Evolutionary conservation across 2,329 filamentous ascomycete species (phyloP), one percentile per base, ranked within the genome.

Genomic region (Graphilbum ipis-grandicollis): DNA sequence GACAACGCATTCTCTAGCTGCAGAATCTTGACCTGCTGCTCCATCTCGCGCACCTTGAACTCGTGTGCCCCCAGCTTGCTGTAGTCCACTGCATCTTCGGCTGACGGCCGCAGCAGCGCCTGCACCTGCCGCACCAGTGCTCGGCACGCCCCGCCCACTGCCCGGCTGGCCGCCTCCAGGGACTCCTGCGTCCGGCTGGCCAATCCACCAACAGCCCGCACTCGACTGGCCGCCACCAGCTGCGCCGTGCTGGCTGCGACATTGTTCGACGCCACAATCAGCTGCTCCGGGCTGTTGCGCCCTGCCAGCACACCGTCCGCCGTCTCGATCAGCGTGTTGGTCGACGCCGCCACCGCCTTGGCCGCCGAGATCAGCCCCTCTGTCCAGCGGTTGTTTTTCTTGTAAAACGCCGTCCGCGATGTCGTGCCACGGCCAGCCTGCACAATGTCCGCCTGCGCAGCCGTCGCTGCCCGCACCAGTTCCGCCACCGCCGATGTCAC

Each of bases 381-480:
- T 0, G 90, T 98, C 90, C 90, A 98, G 36, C 90, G 75, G 61
- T 96, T 98, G 70, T 98, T 94, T 66, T 96, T 96, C 71, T 96
- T 96, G 75, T 98, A 98, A 58, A 98, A 98, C 19, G 86, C 85
- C 2, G 86, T 92, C 40, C 78, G 73, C 32, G 84, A 92, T 36
- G 82, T 83, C 19, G 78, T 80, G 26, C 90, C 90, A 17, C 82
- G 78, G 8, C 90, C 90, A 44, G 93, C 84, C 45, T 85, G 78
- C 31, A 98, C 90, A 52, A 98, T 98, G 60, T 98, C 90, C 54
- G 93, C 77, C 55, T 98, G 90, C 2, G 88, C 92, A 15, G 71
- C 75, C 0, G 88, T 92, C 7, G 90, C 90, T 1, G 90, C 90
- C 58, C 90, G 88, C 65, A 98, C 96, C 40, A 98, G 71, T 53